Evolutionary conservation across 108 stramenopile species (phyloP), one percentile per base, ranked within the genome.

Genomic region (Pseudonitzschia multistriata): DNA sequence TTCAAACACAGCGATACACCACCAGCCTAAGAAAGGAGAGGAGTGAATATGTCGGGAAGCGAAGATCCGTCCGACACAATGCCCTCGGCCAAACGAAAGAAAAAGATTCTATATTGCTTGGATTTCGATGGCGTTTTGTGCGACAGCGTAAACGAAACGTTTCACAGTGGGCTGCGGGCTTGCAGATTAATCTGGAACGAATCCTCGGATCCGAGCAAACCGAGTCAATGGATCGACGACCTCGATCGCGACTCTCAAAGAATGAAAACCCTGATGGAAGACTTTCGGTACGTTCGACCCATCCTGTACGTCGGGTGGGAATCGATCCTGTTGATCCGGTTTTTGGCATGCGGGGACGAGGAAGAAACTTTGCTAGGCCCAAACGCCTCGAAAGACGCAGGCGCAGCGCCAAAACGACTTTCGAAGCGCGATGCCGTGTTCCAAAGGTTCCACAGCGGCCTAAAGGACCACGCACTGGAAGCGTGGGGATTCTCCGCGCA

Each of bases 111-210:
- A 10, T 76, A 68, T 35, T 59, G 60, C 21, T 64, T 76, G 36
- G 74, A 76, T 36, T 76, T 76, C 50, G 74, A 76, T 65, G 74
- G 74, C 13, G 74, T 76, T 8, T 54, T 76, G 30, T 68, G 68
- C n/a, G 74, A 76, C 39, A 57, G 54, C 19, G 74, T 57, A 2
- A 36, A 49, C 6, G 74, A 76, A 56, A 56, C 56, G 7, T 57
- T 62, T 53, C 39, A 59, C 3, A 59, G 54, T 56, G 74, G 74
- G 17, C 57, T 27, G 40, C 7, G 30, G n/a, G 74, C 68, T 6
- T 68, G 67, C 52, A 54, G 45, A 37, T 40, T 63, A 15, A 21
- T 76, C 2, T 76, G 55, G 52, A 30, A 15, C 30, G 42, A 10
- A 13, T 10, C 42, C 1, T 45, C 42, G 42, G 50, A 11, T 52